Conservation (phyloP, 208 protist species). For the Vickermania ingenoplastis region DNA sequence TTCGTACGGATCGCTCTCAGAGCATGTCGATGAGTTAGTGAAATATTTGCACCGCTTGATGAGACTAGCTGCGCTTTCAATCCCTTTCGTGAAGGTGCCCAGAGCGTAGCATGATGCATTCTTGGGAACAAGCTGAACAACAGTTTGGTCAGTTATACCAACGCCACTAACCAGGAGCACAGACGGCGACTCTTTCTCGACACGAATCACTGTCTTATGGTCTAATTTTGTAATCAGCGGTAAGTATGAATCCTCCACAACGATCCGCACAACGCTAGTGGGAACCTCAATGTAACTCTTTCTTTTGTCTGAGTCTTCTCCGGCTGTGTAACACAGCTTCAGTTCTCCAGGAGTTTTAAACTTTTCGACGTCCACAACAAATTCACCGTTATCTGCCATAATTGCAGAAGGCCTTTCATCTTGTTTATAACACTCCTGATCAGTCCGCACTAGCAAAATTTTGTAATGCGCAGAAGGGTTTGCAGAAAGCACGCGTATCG, state of each 20-base stretch:
- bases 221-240: not conserved
- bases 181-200: not conserved
- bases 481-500: not conserved
- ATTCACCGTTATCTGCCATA: not conserved
- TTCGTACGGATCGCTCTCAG: constrained; percentile 17
- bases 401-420: not conserved
- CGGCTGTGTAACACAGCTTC: not conserved
- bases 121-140: not conserved
- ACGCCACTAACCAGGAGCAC: not conserved
- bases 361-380: not conserved
- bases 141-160: not conserved
- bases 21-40: not conserved
- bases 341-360: not conserved
- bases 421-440: not conserved
- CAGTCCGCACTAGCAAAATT: not conserved
- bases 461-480: not conserved
- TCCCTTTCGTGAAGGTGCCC: not conserved
- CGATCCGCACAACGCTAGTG: not conserved
- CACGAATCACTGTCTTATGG: not conserved
- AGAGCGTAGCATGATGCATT: not conserved
- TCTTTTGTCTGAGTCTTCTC: not conserved
- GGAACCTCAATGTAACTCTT: not conserved
- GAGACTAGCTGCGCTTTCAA: not conserved
- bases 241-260: not conserved
- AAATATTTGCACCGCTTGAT: not conserved